These are phyloP conservation scores for Solanum hybrid DNA, from an alignment of 305 asterid species.

Conservation along the genomic window DNA sequence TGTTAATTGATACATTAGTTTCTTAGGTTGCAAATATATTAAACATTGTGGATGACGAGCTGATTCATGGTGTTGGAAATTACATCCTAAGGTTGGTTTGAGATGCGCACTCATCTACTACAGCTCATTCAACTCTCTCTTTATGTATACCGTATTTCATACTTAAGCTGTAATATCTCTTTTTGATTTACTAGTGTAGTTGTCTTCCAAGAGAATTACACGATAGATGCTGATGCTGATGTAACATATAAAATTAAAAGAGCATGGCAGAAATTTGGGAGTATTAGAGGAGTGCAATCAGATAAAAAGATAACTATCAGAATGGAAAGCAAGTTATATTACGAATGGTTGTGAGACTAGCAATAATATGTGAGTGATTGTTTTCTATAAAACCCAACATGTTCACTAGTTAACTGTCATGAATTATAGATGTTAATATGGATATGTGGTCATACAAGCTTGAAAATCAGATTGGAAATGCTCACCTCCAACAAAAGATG, in stretches of 20 bases:
- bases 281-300: not conserved
- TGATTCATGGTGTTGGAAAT: conserved; percentile 63
- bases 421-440: not conserved
- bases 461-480: not conserved
- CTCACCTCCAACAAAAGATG: not conserved
- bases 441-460: not conserved
- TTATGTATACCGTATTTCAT: not conserved
- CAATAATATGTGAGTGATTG: not conserved
- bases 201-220: not conserved
- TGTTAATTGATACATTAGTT: conserved; percentile 1
- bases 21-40: conserved; percentile 80
- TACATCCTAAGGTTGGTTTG: conserved; percentile 65
- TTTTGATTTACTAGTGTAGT: not conserved
- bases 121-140: not conserved
- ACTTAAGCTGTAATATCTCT: not conserved
- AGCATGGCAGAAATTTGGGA: not conserved
- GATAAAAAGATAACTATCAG: not conserved
- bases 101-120: not conserved
- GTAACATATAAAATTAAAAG: not conserved
- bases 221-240: not conserved
- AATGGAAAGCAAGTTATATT: not conserved
- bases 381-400: not conserved
- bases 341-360: not conserved
- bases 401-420: not conserved
- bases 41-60: conserved; percentile 74